Base-by-base conservation (phyloP, 2,329 filamentous ascomycete species). In the Bipolaris sorokiniana region DNA sequence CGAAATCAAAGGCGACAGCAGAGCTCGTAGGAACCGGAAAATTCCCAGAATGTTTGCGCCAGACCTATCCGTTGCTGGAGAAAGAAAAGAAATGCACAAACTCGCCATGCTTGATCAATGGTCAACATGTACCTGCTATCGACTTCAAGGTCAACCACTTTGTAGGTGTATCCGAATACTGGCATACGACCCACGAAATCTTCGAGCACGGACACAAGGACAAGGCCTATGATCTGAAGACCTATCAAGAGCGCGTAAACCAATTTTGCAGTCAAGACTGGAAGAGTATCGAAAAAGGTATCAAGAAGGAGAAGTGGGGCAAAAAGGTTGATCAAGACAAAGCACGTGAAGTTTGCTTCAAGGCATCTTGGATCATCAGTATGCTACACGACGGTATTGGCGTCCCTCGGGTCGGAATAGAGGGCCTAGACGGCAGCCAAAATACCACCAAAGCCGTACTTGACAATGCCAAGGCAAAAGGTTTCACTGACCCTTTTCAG, bases 71-170 rank as follows among this genome's bases (percentile, higher is more conserved):
- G 5, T 79, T 99, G 3, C 82, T 99, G 7, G 91, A 93, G 66
- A 97, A 97, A 77, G 91, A 98, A 71, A 87, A 88, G 51, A 87
- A 90, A 1, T 99, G 95, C 71, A 79, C 85, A 4, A 90, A 97
- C 69, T 79, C 88, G 23, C 95, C 96, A 0, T 99, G 95, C 76
- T 80, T 99, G 33, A 82, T 99, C 37, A 91, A 97, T 67, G 93
- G 95, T 0, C 88, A 94, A 62, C 92, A 98, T 72, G 92, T 95
- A 1, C 95, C 95, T 1, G 91, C 92, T 3, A 97, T 99, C 63
- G 95, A 99, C 74, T 99, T 98, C 71, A 89, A 95, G 61, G 88
- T 98, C 34, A 99, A 99, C 69, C 96, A 97, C 75, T 99, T 99
- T 70, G 89, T 99, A 26, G 95, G 95, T 10, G 94, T 99, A 3